Base-by-base conservation (phyloP, 2,329 filamentous ascomycete species). In the Colletotrichum aenigma region DNA sequence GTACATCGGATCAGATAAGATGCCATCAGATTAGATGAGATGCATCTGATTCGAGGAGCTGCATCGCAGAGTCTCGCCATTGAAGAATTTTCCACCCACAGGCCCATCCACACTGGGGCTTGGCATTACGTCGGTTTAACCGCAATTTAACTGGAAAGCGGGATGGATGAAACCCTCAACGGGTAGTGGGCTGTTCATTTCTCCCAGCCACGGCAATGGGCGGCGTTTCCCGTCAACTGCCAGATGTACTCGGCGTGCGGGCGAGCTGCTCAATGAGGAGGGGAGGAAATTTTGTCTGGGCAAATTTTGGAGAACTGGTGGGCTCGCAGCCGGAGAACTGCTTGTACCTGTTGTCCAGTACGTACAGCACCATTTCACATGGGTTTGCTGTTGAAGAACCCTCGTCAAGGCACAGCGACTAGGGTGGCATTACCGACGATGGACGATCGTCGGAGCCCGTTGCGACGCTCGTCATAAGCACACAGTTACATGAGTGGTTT, bases 1-100 rank as follows among this genome's bases (percentile, higher is more conserved):
- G 36, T 15, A 34, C 24, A 36, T 74, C 48, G 60, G 67, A 65
- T 75, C 68, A 71, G 72, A 71, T 75, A 71, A 71, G 67, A 74
- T 74, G 36, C 58, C 36, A 71, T 71, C 72, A 71, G 72, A 75
- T 75, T 75, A 75, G 72, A 71, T 70, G 43, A 71, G 48, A 13
- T 15, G n/a, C 28, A 38, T 38, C 36, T 71, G 36, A 61, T 71
- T 75, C 61, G 61, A 66, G 28, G 72, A 66, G 26, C 26, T 48
- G 34, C 69, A 66, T 66, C 60, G 13, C 21, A 30, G n/a, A 28
- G 55, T 28, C 55, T 58, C 55, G 55, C 55, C 55, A 58, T 32
- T 61, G 70, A 60, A 71, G 62, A 67, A 48, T 34, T 71, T 67
- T 60, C 32, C 36, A 70, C 38, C 55, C 55, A 69, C 66, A 38